Conservation (phyloP, 2,329 filamentous ascomycete genomes). For the Hortaea werneckii region DNA sequence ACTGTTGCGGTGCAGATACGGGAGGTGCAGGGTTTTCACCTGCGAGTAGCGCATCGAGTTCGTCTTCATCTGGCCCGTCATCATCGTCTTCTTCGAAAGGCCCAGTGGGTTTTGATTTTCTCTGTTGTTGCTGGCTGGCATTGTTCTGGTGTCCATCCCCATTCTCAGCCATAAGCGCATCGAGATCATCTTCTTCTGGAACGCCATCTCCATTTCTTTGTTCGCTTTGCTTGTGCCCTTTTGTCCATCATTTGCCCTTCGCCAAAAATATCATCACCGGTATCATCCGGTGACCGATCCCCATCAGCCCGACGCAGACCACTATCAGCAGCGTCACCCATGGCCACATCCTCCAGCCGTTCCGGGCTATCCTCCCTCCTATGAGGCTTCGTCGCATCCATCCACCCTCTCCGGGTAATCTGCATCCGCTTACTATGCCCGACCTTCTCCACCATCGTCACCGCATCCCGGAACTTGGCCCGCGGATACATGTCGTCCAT, state of each 20-base stretch:
- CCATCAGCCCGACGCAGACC: neutral
- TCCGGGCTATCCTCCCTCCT: conserved; percentile 11
- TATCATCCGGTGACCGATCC: neutral
- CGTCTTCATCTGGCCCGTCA: conserved; percentile 1
- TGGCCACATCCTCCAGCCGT: conserved; percentile 8
- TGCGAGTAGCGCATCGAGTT: conserved; percentile 1
- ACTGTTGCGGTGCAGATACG: neutral
- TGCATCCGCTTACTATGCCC: conserved; percentile 76
- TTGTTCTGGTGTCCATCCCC: too few relatives aligned
- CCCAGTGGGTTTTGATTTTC: neutral
- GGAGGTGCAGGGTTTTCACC: neutral
- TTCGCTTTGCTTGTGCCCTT: neutral
- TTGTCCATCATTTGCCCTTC: neutral
- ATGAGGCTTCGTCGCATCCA: conserved; percentile 60
- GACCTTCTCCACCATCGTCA: conserved; percentile 84
- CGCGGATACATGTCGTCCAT: conserved; percentile 92
- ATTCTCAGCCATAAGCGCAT: conserved; percentile 7
- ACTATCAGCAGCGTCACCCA: conserved; percentile 1
- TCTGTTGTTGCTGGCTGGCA: neutral
- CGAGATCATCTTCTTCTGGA: conserved; percentile 11
- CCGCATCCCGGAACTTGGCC: conserved; percentile 82
- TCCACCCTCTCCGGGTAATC: conserved; percentile 68
- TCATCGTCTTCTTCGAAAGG: conserved; percentile 12
- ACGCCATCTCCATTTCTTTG: neutral
- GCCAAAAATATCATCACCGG: conserved; percentile 3